Conservation (phyloP, 306 rosid genomes). For the Cicer yamashitae region DNA sequence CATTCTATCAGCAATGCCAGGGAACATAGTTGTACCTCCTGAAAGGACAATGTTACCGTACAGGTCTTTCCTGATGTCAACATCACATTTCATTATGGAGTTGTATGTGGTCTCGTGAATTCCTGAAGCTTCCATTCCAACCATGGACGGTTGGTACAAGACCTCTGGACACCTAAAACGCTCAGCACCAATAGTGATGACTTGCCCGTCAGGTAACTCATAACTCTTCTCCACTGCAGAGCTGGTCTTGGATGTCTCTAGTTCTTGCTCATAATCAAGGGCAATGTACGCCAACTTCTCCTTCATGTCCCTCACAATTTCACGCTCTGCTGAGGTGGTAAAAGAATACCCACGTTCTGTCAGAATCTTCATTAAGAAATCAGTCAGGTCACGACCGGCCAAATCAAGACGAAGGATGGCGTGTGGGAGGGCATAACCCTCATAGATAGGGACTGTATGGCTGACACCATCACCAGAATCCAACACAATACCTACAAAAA, state of each 20-base stretch:
- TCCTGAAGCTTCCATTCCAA: constrained; percentile 65
- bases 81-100: constrained; percentile 66
- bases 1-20: constrained; percentile 65
- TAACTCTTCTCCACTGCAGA: constrained; percentile 63
- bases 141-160: constrained; percentile 64
- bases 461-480: constrained; percentile 63
- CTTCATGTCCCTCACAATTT: constrained; percentile 67
- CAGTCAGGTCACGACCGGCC: constrained; percentile 64
- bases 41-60: constrained; percentile 64
- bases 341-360: constrained; percentile 61
- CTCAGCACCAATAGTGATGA: constrained; percentile 63
- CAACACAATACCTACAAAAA: constrained; percentile 55
- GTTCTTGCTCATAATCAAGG: constrained; percentile 66
- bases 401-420: constrained; percentile 61
- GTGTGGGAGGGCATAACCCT: constrained; percentile 63
- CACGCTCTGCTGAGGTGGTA: constrained; percentile 65
- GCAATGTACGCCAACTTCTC: constrained; percentile 63
- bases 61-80: constrained; percentile 61
- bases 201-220: constrained; percentile 66
- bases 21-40: constrained; percentile 66
- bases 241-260: constrained; percentile 63
- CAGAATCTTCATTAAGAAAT: constrained; percentile 55
- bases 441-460: constrained; percentile 59
- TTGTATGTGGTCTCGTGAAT: constrained; percentile 68
- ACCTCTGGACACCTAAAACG: constrained; percentile 69